Percentiles rank a stretch among this genome's conserved stretches.
Evolutionary conservation across 768 basidiomycete species (phyloP).

Genomic region (Mycena venus): DNA sequence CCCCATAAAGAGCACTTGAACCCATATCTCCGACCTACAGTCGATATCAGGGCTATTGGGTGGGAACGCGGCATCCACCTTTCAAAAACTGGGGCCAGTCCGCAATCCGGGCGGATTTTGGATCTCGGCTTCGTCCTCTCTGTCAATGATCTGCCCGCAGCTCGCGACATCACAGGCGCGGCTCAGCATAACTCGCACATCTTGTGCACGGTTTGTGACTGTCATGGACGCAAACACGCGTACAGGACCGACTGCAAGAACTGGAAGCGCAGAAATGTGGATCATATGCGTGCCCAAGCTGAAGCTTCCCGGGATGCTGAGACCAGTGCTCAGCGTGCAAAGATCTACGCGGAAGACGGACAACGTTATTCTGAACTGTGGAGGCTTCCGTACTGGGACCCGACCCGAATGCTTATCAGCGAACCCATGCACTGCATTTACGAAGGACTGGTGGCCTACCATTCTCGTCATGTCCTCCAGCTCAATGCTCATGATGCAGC

Average conservation of each 20-base stretch:
- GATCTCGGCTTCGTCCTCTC: conserved; percentile 19
- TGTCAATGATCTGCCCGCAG: conserved; percentile 44
- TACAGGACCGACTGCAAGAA: conserved; percentile 16
- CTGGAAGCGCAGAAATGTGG: conserved; percentile 18
- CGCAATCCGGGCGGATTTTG: background rate
- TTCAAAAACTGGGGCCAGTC: conserved; percentile 16
- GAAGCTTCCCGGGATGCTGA: too few relatives aligned
- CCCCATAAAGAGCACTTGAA: conserved; percentile 39
- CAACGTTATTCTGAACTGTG: conserved; percentile 39
- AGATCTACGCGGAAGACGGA: conserved; percentile 27
- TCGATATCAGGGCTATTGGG: conserved; percentile 37
- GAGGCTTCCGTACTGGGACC: conserved; percentile 45
- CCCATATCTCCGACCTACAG: conserved; percentile 38
- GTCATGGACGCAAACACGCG: conserved; percentile 23
- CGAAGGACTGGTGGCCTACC: too few relatives aligned
- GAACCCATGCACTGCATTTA: too few relatives aligned
- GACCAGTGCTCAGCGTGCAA: too few relatives aligned
- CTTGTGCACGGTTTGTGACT: conserved; percentile 39
- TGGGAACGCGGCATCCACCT: conserved; percentile 30
- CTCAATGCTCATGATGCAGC: background rate
- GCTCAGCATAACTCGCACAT: conserved; percentile 30
- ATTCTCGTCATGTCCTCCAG: too few relatives aligned
- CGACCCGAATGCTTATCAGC: conserved; percentile 36
- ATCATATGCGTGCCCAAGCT: conserved; percentile 27
- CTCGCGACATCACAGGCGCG: conserved; percentile 38